phyloP scores from a whole-genome alignment of 2,329 filamentous ascomycete species.

The Xylariaceae sp. region DNA sequence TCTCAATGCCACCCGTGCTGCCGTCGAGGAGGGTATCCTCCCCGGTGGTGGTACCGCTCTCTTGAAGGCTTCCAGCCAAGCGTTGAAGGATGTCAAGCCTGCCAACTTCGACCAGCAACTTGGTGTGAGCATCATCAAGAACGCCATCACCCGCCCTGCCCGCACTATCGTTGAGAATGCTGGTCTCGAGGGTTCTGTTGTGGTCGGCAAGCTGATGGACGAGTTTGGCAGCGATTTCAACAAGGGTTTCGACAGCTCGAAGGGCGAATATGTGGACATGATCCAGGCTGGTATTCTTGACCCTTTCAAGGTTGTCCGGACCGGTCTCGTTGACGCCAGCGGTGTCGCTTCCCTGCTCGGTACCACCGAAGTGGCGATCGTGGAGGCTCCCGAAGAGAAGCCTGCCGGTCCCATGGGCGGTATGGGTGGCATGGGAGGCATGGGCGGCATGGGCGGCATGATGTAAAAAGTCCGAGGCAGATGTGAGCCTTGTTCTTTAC shows the following conservation, averaged over 20 bases:
- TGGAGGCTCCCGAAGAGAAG: constrained; percentile 95
- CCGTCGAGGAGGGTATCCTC: constrained; percentile 98
- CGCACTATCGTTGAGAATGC: constrained; percentile 97
- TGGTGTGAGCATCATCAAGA: constrained; percentile 96
- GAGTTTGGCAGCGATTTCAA: constrained; percentile 92
- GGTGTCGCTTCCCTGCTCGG: constrained; percentile 95
- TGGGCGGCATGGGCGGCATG: constrained; percentile 51
- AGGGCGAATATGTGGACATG: constrained; percentile 99
- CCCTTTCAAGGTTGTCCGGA: constrained; percentile 98
- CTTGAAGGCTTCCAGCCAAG: constrained; percentile 92
- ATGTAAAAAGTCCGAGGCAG: constrained; percentile 18
- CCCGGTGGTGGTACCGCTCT: constrained; percentile 97
- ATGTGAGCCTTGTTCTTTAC: constrained; percentile 17
- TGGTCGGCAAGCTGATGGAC: constrained; percentile 96
- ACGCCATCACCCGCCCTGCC: constrained; percentile 91
- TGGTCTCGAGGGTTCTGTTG: constrained; percentile 88
- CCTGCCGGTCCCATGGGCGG: constrained; percentile 62
- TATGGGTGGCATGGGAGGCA: constrained; percentile 41
- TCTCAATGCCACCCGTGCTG: constrained; percentile 93
- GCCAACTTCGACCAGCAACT: constrained; percentile 99
- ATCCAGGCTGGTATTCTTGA: constrained; percentile 95
- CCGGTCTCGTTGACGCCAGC: constrained; percentile 87
- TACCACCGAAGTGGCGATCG: constrained; percentile 96
- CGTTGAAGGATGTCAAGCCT: constrained; percentile 76
- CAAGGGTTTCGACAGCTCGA: constrained; percentile 94